phyloP scores from a whole-genome alignment of 2,329 filamentous ascomycete genomes.

The Cladophialophora psammophila region DNA sequence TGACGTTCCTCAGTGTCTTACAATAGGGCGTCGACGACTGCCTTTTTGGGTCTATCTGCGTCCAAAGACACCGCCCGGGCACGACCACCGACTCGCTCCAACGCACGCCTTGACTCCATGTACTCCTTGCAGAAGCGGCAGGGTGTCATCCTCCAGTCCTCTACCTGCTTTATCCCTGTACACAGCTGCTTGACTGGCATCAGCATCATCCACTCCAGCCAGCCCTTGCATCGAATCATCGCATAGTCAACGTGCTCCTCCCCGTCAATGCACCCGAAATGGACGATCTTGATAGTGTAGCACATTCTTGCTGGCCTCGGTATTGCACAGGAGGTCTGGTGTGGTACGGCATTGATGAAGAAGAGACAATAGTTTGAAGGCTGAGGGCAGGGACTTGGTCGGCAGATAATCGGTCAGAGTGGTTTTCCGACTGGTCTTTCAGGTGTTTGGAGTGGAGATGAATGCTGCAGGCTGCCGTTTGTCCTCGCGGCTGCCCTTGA shows the following conservation, averaged over 20 bases:
- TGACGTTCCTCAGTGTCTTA: background rate
- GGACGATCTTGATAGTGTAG: slow-evolving; percentile 29
- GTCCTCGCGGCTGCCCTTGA: slow-evolving; percentile 1
- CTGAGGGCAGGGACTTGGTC: background rate
- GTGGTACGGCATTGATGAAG: background rate
- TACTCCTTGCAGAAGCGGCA: slow-evolving; percentile 34
- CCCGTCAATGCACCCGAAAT: slow-evolving; percentile 30
- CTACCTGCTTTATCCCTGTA: slow-evolving; percentile 19
- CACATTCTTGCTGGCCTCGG: slow-evolving; percentile 25
- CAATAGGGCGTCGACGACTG: slow-evolving; percentile 4
- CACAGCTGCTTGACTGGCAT: slow-evolving; percentile 26
- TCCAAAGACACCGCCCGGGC: slow-evolving; percentile 26
- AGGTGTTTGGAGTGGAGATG: slow-evolving; percentile 4
- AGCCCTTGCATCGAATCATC: slow-evolving; percentile 29
- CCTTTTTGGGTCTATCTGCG: slow-evolving; percentile 4
- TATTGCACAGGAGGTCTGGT: background rate
- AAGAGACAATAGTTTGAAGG: background rate
- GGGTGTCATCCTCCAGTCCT: slow-evolving; percentile 31
- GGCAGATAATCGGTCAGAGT: slow-evolving; percentile 5
- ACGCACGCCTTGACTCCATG: slow-evolving; percentile 6
- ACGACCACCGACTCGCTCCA: slow-evolving; percentile 2
- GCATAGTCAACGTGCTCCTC: slow-evolving; percentile 21
- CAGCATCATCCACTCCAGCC: slow-evolving; percentile 28
- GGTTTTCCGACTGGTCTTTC: background rate
- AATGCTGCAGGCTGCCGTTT: slow-evolving; percentile 19